Base-by-base conservation (phyloP, 495 filamentous ascomycete species). In the Neurospora pannonica region DNA sequence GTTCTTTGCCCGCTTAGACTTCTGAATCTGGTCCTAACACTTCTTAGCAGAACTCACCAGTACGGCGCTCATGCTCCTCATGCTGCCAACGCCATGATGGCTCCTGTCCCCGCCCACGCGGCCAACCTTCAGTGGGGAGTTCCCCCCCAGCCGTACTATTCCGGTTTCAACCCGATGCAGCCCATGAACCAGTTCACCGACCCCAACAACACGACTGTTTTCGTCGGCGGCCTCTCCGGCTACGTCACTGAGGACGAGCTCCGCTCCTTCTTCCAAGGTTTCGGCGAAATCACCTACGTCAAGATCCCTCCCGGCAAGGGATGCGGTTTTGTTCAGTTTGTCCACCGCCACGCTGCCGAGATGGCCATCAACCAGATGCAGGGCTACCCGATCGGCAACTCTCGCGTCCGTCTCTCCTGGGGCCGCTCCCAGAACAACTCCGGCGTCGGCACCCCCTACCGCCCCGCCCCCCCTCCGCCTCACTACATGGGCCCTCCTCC, bases 291-390 rank as follows among this genome's bases (percentile, higher is more conserved):
- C 83, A 99, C 96, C 79, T 99, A 99, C 83, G 96, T 99, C 85
- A 99, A 99, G 90, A 99, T 99, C 76, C 96, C 96, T 60, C 96
- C 97, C 39, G 96, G 96, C 80, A 99, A 99, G 89, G 96, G 96
- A 76, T 99, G 96, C 79, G 96, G 96, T 70, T 99, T 99, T 80
- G 96, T 99, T 70, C 96, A 99, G 82, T 99, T 99, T 78, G 97
- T 99, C 71, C 96, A 99, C 84, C 94, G 96, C 75, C 96, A 99
- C 83, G 96, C 96, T 21, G 96, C 96, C 28, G 96, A 99, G 86
- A 99, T 99, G 96, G 96, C 96, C 72, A 99, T 99, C 88, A 99
- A 99, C 86, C 96, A 99, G 85, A 99, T 99, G 96, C 96, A 99
- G 84, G 96, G 96, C 43, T 99, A 99, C 84, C 96, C 96, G 46